A percentile compares a stretch with the other conserved stretches of the same genome.
Evolutionary conservation across 2,329 filamentous ascomycete species (phyloP).

Genomic region (Clonostachys rosea): DNA sequence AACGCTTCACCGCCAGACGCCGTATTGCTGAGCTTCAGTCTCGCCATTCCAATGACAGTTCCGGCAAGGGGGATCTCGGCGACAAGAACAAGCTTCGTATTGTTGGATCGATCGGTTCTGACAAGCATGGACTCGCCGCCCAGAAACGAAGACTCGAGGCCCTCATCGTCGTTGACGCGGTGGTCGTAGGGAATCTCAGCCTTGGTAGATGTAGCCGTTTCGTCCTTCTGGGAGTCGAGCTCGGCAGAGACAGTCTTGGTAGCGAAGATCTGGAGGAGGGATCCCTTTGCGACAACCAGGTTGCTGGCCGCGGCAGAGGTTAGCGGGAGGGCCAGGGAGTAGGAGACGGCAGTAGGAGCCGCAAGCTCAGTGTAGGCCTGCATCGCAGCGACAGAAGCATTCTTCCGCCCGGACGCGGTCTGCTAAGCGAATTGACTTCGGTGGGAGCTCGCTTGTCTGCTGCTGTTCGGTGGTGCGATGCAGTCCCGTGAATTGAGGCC

Average conservation of each 20-base stretch:
- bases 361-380: slow-evolving; percentile 97
- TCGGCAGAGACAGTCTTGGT: slow-evolving; percentile 64
- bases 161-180: slow-evolving; percentile 55
- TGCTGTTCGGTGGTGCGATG: too few species aligned
- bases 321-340: slow-evolving; percentile 78
- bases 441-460: too few species aligned
- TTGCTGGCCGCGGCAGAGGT: slow-evolving; percentile 72
- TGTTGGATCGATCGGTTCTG: slow-evolving; percentile 58
- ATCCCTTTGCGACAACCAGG: slow-evolving; percentile 87
- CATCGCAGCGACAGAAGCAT: slow-evolving; percentile 52
- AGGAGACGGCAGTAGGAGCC: slow-evolving; percentile 89
- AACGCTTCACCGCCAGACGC: slow-evolving; percentile 81
- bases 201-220: slow-evolving; percentile 26
- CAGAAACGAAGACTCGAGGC: slow-evolving; percentile 62
- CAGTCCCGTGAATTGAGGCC: too few species aligned
- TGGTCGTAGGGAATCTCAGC: slow-evolving; percentile 43
- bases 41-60: slow-evolving; percentile 76
- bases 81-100: slow-evolving; percentile 77
- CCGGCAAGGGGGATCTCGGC: slow-evolving; percentile 81
- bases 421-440: not conserved
- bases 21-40: slow-evolving; percentile 67
- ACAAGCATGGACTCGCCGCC: slow-evolving; percentile 57
- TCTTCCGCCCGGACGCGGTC: slow-evolving; percentile 12
- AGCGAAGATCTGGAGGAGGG: slow-evolving; percentile 86
- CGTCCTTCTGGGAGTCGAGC: slow-evolving; percentile 38